These are phyloP conservation scores for Spergularia marina DNA, from an alignment of 148 eudicot species.

Conservation along the genomic window DNA sequence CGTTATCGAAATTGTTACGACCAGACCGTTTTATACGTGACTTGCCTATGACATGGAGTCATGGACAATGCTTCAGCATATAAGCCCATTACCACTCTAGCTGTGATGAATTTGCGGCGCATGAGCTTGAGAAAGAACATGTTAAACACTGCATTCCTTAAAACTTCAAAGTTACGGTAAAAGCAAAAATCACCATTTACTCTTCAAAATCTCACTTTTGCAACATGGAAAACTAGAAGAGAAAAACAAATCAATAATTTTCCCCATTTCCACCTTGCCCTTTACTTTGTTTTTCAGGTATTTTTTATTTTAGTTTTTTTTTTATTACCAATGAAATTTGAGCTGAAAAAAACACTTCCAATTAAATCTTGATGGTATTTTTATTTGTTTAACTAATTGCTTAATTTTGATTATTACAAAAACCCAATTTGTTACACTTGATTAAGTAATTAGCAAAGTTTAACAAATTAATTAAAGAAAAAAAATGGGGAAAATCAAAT, in stretches of 20 bases:
- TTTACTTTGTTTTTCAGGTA: too few relatives aligned
- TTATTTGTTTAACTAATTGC: not conserved
- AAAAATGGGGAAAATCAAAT: constrained; percentile 23
- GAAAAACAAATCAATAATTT: not conserved
- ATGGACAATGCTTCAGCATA: too few relatives aligned
- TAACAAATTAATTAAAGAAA: not conserved
- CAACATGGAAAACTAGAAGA: not conserved
- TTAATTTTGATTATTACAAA: not conserved
- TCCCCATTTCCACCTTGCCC: not conserved
- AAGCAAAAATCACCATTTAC: not conserved
- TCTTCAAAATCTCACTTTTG: constrained; percentile 3
- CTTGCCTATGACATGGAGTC: too few relatives aligned
- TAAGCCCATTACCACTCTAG: too few relatives aligned
- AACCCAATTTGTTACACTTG: too few relatives aligned
- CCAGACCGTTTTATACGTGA: too few relatives aligned
- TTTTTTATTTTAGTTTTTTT: too few relatives aligned
- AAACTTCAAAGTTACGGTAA: not conserved
- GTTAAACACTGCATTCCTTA: not conserved
- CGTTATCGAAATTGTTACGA: too few relatives aligned
- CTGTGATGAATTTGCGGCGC: not conserved
- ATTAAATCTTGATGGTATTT: too few relatives aligned
- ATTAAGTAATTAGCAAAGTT: not conserved
- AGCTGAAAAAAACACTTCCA: not conserved
- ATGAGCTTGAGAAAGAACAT: not conserved
- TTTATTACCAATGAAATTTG: not conserved